Evolutionary conservation across 2,329 filamentous ascomycete genomes (phyloP), one percentile per base, ranked within the genome.

Genomic region (Colletotrichum melonis): DNA sequence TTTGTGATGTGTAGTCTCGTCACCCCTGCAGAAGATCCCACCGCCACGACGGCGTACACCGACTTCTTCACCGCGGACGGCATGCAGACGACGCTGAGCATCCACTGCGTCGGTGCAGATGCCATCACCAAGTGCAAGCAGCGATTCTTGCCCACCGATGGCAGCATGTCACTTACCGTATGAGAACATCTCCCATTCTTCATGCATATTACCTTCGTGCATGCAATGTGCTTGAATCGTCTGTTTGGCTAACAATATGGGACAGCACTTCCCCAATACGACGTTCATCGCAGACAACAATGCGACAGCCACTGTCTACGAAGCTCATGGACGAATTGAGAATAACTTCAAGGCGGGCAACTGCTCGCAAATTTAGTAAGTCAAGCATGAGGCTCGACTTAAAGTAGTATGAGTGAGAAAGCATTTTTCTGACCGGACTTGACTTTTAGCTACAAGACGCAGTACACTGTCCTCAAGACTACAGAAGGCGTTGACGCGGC

Each of bases 321-420:
- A 72, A 42, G 38, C 69, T 6, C 65, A 72, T 9, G 69, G 69
- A 0, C 69, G 69, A 8, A 72, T 72, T 1, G 69, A 72, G 38
- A 72, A 72, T 0, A 69, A 72, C 7, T 72, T 72, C 54, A 72
- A 72, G 59, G 52, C 28, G 12, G 69, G 69, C 2, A 72, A 69
- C 64, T 72, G 69, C 42, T 72, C 69, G 22, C 69, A 72, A 24
- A 72, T 72, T 4, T 69, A 69, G 69, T 72, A 59, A 59, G 69
- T 63, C 12, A 5, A 16, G 5, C 14, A 42, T 16, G 35, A 42
- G 12, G 35, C 12, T 12, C 4, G 7, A 16, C 1, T 22, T 6
- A 6, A 9, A 16, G 6, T 42, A 0, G 8, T 32, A 1, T 14
- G 1, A 35, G 3, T 4, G 8, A 0, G 19, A 35, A n/a, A 2